A percentile compares a stretch with the other conserved stretches of the same genome.
Conservation (phyloP, 75 land plant genomes). For the Isoetes taiwanensis region DNA sequence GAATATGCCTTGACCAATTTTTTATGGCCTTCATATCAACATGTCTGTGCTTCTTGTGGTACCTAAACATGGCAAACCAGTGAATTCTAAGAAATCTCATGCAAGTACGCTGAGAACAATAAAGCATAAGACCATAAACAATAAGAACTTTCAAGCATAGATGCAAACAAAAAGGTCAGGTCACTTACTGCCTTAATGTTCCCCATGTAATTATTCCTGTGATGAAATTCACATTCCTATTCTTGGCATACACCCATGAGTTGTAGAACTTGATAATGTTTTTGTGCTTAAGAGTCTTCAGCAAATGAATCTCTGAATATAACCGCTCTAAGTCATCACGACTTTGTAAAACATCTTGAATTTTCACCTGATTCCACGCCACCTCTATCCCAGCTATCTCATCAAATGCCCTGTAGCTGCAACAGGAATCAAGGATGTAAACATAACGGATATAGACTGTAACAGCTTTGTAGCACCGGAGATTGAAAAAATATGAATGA, state of each 20-base stretch:
- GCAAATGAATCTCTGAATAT: slow-evolving; percentile 55
- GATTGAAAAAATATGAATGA: too few species aligned
- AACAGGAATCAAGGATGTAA: neutral
- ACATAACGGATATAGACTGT: too few species aligned
- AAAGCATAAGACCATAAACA: too few species aligned
- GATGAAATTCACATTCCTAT: slow-evolving; percentile 52
- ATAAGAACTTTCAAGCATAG: too few species aligned
- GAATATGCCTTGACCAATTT: slow-evolving; percentile 26
- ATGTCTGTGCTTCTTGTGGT: slow-evolving; percentile 23
- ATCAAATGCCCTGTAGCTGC: slow-evolving; percentile 70
- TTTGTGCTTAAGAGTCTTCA: slow-evolving; percentile 52
- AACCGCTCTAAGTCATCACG: slow-evolving; percentile 39
- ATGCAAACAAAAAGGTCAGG: too few species aligned
- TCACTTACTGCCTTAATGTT: slow-evolving; percentile 61
- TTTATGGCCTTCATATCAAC: slow-evolving; percentile 25
- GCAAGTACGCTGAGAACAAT: too few species aligned
- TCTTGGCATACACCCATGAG: slow-evolving; percentile 65
- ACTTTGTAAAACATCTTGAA: slow-evolving; percentile 34
- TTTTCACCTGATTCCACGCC: slow-evolving; percentile 60
- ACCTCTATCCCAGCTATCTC: slow-evolving; percentile 71
- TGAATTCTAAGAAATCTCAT: too few species aligned
- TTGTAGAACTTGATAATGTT: slow-evolving; percentile 53
- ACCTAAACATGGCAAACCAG: slow-evolving; percentile 8
- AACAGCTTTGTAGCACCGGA: too few species aligned
- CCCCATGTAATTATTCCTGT: slow-evolving; percentile 79